Conservation (phyloP, 768 basidiomycete species). For the Naganishia kalamii region DNA sequence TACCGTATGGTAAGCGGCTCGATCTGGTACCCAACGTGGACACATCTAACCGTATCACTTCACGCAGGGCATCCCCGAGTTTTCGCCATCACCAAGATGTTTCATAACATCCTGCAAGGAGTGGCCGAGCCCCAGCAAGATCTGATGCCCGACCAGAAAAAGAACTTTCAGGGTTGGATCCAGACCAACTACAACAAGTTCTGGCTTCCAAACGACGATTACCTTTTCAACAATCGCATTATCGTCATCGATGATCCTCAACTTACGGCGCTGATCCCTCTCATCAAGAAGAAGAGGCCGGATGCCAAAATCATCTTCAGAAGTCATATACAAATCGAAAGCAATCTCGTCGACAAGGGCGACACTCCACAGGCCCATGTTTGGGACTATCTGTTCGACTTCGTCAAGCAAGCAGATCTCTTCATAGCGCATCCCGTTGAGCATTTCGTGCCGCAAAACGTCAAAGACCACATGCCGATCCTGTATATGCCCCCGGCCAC, state of each 20-base stretch:
- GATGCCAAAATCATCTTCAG: conserved; percentile 85
- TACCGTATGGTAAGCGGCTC: conserved; percentile 36
- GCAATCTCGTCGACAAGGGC: conserved; percentile 72
- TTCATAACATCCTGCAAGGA: conserved; percentile 64
- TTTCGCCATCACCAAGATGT: conserved; percentile 69
- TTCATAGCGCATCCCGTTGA: conserved; percentile 89
- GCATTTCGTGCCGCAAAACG: conserved; percentile 85
- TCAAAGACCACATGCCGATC: conserved; percentile 52
- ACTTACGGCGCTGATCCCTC: conserved; percentile 83
- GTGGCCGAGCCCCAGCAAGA: conserved; percentile 73
- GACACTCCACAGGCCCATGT: conserved; percentile 83
- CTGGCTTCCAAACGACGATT: conserved; percentile 53
- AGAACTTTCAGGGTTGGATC: conserved; percentile 66
- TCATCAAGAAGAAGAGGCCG: conserved; percentile 77
- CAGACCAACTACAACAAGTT: conserved; percentile 63
- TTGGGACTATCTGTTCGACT: conserved; percentile 92
- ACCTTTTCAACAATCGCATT: conserved; percentile 52
- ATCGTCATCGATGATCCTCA: conserved; percentile 68
- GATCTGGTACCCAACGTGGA: conserved; percentile 10
- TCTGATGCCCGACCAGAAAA: conserved; percentile 70
- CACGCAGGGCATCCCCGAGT: conserved; percentile 78
- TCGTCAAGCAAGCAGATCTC: conserved; percentile 79
- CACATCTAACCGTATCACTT: conserved; percentile 59
- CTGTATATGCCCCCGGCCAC: conserved; percentile 40
- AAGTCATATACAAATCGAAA: conserved; percentile 79